Evolutionary conservation across 495 filamentous ascomycete species (phyloP).

Genomic region (Penicillium verhagenii): DNA sequence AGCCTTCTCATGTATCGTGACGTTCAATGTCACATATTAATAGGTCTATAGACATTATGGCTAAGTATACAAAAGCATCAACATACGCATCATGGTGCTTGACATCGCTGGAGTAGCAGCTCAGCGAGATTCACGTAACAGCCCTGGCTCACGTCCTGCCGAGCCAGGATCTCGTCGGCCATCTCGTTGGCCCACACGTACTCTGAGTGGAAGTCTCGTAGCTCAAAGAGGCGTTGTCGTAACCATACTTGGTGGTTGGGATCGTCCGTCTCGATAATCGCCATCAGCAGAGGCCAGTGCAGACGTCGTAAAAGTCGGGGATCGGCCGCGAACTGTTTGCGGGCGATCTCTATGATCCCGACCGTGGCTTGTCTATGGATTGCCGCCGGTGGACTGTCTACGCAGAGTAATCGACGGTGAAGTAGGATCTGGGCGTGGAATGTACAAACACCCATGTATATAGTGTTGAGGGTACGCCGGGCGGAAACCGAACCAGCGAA

Average conservation of each 20-base stretch:
- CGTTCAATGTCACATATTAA: constrained; percentile 8
- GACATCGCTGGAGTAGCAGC: constrained; percentile 26
- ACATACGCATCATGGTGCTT: constrained; percentile 6
- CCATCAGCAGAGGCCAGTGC: constrained; percentile 49
- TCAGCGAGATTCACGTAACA: constrained; percentile 34
- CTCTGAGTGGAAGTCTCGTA: constrained; percentile 33
- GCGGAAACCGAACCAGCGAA: constrained; percentile 33
- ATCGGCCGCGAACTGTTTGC: constrained; percentile 37
- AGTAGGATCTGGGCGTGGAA: constrained; percentile 46
- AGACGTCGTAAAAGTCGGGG: constrained; percentile 38
- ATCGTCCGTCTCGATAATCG: constrained; percentile 42
- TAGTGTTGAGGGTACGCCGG: constrained; percentile 45
- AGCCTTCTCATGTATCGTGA: background rate
- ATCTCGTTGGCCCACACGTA: constrained; percentile 35
- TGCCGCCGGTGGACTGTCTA: constrained; percentile 19
- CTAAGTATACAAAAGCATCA: constrained; percentile 20
- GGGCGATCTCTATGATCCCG: constrained; percentile 38
- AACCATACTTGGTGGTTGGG: constrained; percentile 39
- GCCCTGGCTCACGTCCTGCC: constrained; percentile 28
- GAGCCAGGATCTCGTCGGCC: constrained; percentile 33
- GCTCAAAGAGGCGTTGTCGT: constrained; percentile 34
- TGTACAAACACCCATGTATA: constrained; percentile 46
- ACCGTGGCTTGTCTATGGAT: constrained; percentile 34
- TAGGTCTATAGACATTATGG: constrained; percentile 18
- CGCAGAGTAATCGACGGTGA: constrained; percentile 39